Evolutionary conservation across 208 protist genomes (phyloP).

Genomic region (Leishmania tarentolae): DNA sequence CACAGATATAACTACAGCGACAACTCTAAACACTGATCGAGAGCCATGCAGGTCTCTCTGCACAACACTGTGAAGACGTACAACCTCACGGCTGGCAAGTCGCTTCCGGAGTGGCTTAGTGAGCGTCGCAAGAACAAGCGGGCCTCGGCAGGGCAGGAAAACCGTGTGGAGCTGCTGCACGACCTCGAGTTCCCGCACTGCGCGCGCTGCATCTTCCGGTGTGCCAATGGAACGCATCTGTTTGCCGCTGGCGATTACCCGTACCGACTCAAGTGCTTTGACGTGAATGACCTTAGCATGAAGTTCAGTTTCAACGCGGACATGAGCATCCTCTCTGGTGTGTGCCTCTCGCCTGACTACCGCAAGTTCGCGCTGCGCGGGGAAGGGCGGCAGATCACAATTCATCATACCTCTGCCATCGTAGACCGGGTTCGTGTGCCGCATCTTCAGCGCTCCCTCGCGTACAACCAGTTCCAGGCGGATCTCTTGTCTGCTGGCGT

Average conservation of each 20-base stretch:
- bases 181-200: conserved; percentile 91
- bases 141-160: conserved; percentile 46
- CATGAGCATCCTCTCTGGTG: conserved; percentile 80
- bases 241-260: conserved; percentile 90
- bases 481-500: conserved; percentile 82
- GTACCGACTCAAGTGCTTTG: conserved; percentile 88
- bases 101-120: conserved; percentile 84
- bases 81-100: conserved; percentile 89
- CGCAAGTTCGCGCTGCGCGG: conserved; percentile 88
- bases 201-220: conserved; percentile 77
- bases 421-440: conserved; percentile 84
- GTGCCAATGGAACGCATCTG: conserved; percentile 81
- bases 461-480: conserved; percentile 69
- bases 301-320: conserved; percentile 93
- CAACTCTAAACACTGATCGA: not conserved
- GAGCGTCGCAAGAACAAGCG: conserved; percentile 76
- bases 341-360: conserved; percentile 88
- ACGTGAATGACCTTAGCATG: conserved; percentile 91
- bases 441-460: conserved; percentile 79
- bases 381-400: conserved; percentile 78
- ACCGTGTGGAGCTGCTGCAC: conserved; percentile 86
- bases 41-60: conserved; percentile 77
- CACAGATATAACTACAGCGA: not conserved
- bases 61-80: conserved; percentile 90
- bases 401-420: conserved; percentile 84